phyloP scores from a whole-genome alignment of 352 stramenopile genomes.

The Aphanomyces astaci region DNA sequence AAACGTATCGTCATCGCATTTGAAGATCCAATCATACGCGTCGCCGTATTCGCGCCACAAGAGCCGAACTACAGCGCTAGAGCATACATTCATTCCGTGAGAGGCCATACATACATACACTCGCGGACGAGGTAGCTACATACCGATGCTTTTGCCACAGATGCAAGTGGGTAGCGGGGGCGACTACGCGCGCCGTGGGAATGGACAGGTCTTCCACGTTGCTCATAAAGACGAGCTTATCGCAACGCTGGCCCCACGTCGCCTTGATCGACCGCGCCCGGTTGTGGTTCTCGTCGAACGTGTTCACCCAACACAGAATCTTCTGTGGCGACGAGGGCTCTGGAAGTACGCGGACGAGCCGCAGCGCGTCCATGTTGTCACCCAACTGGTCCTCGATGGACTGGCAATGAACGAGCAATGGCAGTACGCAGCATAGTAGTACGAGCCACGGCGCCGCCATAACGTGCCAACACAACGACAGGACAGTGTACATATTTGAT shows the following conservation, averaged over 20 bases:
- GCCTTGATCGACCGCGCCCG: conserved; percentile 42
- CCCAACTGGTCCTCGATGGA: conserved; percentile 40
- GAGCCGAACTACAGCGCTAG: conserved; percentile 56
- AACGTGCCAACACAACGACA: too few relatives aligned
- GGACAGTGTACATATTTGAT: too few relatives aligned
- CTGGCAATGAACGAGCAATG: neutral
- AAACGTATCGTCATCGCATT: conserved; percentile 84
- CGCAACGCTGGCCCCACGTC: conserved; percentile 72
- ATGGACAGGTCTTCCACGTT: conserved; percentile 54
- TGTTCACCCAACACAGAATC: conserved; percentile 82
- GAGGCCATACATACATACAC: too few relatives aligned
- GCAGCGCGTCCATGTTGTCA: conserved; percentile 56
- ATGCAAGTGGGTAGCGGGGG: conserved; percentile 59
- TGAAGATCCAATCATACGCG: conserved; percentile 79
- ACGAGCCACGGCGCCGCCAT: too few relatives aligned
- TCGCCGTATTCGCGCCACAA: conserved; percentile 56
- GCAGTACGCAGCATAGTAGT: neutral
- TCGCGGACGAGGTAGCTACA: neutral
- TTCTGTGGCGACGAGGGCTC: conserved; percentile 27
- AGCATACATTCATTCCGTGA: too few relatives aligned
- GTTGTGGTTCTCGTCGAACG: conserved; percentile 68
- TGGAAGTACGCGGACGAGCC: conserved; percentile 52
- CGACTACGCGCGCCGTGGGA: conserved; percentile 54
- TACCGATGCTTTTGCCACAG: conserved; percentile 77
- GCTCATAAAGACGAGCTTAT: conserved; percentile 86